Evolutionary conservation across 2,329 filamentous ascomycete species (phyloP).

Genomic region (Penicillium sp.): DNA sequence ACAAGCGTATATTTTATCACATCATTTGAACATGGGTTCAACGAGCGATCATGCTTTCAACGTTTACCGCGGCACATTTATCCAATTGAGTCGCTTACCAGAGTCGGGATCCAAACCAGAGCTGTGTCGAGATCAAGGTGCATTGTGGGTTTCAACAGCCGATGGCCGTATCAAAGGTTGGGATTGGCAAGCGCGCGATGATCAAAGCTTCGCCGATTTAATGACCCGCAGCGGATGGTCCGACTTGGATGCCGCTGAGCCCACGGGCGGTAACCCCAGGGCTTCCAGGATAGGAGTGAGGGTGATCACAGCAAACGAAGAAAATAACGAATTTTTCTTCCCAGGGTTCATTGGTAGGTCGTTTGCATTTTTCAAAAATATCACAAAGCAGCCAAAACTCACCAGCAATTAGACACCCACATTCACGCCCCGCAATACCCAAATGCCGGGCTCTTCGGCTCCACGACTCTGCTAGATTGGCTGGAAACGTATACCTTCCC

Average conservation of each 20-base stretch:
- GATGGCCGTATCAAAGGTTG: slow-evolving; percentile 37
- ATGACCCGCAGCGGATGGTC: slow-evolving; percentile 37
- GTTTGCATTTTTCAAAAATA: too few species aligned
- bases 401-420: slow-evolving; percentile 71
- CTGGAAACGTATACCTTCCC: slow-evolving; percentile 94
- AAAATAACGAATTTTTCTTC: slow-evolving; percentile 47
- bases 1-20: too few species aligned
- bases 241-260: slow-evolving; percentile 16
- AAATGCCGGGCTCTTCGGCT: slow-evolving; percentile 91
- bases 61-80: slow-evolving; percentile 63
- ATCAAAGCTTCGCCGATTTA: slow-evolving; percentile 27
- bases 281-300: slow-evolving; percentile 25
- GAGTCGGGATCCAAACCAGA: slow-evolving; percentile 44
- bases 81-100: slow-evolving; percentile 52
- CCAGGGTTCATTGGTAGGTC: slow-evolving; percentile 51
- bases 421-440: slow-evolving; percentile 95
- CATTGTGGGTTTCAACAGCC: slow-evolving; percentile 36
- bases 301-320: slow-evolving; percentile 42
- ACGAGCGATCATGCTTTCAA: slow-evolving; percentile 26
- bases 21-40: slow-evolving; percentile 7
- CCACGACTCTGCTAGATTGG: slow-evolving; percentile 90
- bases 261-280: slow-evolving; percentile 6
- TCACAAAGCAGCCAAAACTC: not conserved
- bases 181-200: slow-evolving; percentile 34
- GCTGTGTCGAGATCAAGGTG: slow-evolving; percentile 54